Evolutionary conservation across 352 stramenopile species (phyloP), one percentile per base, ranked within the genome.

Genomic region (Globisporangium orthogonon): DNA sequence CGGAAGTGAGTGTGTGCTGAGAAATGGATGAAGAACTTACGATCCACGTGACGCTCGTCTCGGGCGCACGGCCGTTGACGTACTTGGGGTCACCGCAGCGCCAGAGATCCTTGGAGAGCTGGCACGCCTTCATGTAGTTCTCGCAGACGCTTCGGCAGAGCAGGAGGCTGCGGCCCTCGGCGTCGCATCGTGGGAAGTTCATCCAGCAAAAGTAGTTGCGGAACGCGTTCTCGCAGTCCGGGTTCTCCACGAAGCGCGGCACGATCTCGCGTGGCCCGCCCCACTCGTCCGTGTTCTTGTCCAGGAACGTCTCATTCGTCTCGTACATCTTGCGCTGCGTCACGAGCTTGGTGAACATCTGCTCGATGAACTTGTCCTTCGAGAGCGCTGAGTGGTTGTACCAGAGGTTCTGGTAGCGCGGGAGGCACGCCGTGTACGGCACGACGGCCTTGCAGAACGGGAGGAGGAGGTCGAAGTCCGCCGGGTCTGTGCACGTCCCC

Each of bases 121-220:
- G 77, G 45, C 90, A 97, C 7, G 83, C 72, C 43, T 76, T 87
- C 63, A 97, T 94, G 60, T 84, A 96, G 61, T 97, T 97, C 59
- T 97, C 85, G 58, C 90, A 97, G 15, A 93, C 86, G 47, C 81
- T 95, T 52, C 86, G 78, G 30, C 90, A 97, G 33, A 97, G 59
- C 58, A 93, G 66, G 43, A 97, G 64, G 30, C 79, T 93, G 11
- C 73, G 62, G 6, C 84, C 75, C 53, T 94, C 84, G 28, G 85
- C 72, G 61, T 97, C 89, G 67, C 89, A 97, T 35, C 90, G 76
- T 18, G 90, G 90, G 62, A 97, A 97, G 67, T 96, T 97, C 15
- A 96, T 49, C 83, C 81, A 97, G 65, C 89, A 97, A 35, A 92
- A 85, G 61, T 94, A 97, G 57, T 93, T 93, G 41, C 69, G 69